Conservation (phyloP, 257 asterid species). For the Forsythia suspensa region DNA sequence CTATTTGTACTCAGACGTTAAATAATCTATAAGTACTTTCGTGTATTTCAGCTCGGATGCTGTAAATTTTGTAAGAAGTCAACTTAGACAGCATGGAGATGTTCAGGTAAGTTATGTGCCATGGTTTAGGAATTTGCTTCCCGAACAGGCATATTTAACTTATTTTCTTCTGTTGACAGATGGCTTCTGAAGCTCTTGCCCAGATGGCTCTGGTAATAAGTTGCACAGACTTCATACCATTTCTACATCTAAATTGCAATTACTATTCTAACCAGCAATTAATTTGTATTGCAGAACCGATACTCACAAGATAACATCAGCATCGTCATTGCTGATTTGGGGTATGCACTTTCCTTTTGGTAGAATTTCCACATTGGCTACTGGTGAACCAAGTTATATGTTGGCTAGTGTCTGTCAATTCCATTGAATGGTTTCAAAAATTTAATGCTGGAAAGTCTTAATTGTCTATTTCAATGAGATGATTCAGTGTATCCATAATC, state of each 20-base stretch:
- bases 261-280: constrained; percentile 12
- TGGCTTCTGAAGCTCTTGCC: constrained; percentile 89
- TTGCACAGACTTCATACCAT: not conserved
- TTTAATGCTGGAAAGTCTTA: not conserved
- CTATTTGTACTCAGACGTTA: not conserved
- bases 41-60: constrained; percentile 61
- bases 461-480: not conserved
- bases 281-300: constrained; percentile 52
- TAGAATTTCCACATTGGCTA: constrained; percentile 7
- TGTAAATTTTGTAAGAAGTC: constrained; percentile 65
- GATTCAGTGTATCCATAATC: not conserved
- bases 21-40: not conserved
- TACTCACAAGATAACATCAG: constrained; percentile 89
- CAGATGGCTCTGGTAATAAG: constrained; percentile 74
- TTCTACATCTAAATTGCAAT: not conserved
- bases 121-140: not conserved
- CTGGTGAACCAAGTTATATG: not conserved
- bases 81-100: constrained; percentile 80
- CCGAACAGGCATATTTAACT: constrained; percentile 17
- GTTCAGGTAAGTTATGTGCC: constrained; percentile 55
- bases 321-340: constrained; percentile 86
- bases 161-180: constrained; percentile 37
- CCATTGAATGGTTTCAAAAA: constrained; percentile 12
- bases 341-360: constrained; percentile 50
- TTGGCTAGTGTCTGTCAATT: not conserved